These are phyloP conservation scores for Penicillium psychrofluorescens DNA, from an alignment of 495 filamentous ascomycete species.

Conservation along the genomic window DNA sequence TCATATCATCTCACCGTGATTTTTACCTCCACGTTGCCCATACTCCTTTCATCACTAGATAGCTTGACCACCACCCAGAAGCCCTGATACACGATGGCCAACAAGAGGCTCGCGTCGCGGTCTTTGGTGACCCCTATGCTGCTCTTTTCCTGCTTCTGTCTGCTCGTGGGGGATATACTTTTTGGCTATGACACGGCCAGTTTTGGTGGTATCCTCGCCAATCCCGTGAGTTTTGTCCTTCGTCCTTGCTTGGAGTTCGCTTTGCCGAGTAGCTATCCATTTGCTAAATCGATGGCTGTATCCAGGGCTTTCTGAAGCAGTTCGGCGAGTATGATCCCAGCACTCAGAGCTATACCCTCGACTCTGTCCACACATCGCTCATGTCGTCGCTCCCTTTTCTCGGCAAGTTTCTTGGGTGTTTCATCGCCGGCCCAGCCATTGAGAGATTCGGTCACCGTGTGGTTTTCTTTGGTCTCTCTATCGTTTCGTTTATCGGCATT, in stretches of 20 bases:
- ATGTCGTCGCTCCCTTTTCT: conserved; percentile 4
- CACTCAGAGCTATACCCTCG: neutral
- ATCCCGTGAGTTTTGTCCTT: too few relatives aligned
- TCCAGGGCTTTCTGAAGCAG: too few relatives aligned
- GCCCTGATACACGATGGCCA: too few relatives aligned
- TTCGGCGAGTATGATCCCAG: too few relatives aligned
- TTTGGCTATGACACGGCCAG: neutral
- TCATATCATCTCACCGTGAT: too few relatives aligned
- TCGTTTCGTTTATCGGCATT: neutral
- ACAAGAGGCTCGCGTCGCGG: neutral
- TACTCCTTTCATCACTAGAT: too few relatives aligned
- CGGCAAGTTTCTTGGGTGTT: conserved; percentile 3
- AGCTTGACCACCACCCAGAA: too few relatives aligned
- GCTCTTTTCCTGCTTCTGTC: conserved; percentile 1
- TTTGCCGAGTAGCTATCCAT: too few relatives aligned
- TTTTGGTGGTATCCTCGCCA: conserved; percentile 2
- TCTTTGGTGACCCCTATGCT: conserved; percentile 1
- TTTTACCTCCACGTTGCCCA: too few relatives aligned
- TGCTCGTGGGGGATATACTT: conserved; percentile 4
- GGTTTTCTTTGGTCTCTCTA: conserved; percentile 1
- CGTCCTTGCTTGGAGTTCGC: too few relatives aligned
- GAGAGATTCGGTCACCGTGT: conserved; percentile 5
- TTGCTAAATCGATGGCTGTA: too few relatives aligned
- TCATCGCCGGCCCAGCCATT: conserved; percentile 1
- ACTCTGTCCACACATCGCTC: neutral